Base-by-base conservation (phyloP, 2,329 filamentous ascomycete genomes). In the Phyllosticta paracitricarpa region DNA sequence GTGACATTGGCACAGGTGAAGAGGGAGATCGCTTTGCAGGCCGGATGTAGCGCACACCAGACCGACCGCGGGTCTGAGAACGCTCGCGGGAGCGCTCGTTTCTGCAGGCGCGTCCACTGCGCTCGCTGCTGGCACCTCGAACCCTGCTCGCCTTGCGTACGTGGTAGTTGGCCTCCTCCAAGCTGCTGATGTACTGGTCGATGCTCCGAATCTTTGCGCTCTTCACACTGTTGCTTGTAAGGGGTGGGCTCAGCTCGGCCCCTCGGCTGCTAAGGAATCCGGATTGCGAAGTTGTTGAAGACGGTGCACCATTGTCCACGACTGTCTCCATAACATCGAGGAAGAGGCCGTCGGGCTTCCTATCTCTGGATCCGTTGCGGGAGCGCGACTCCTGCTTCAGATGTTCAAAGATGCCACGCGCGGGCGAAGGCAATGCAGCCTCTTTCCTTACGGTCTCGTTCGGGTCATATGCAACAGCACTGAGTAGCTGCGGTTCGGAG, bases 1-100 rank as follows among this genome's bases (percentile, higher is more conserved):
- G 91, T 2, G 92, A 96, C 92, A 97, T 97, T 2, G 92, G 91
- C 1, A 96, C 82, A 0, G 93, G 93, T 0, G 93, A 97, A 1
- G 91, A 95, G 0, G 93, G 93, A 1, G 93, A 97, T 24, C 89
- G 82, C 75, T 96, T 96, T 12, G 86, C 84, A 19, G 88, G 84
- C 69, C 85, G 88, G 64, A 88, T 91, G 65, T 86, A 87, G 24
- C 87, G 83, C 54, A 83, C 80, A 12, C 82, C 77, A 25, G 81
- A 81, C 64, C 89, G 83, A 22, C 89, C 89, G 62, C 89, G 85
- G 52, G 88, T 87, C 65, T 87, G 83, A 0, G 89, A 91, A 22
- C 59, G 30, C 22, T 68, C 67, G 6, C 62, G 58, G 9, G 30
- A 30, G 19, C 58, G 24, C 14, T 58, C 51, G 6, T 48, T 48